phyloP scores from a whole-genome alignment of 164 flowering plant genomes.

The Liriodendron chinense region DNA sequence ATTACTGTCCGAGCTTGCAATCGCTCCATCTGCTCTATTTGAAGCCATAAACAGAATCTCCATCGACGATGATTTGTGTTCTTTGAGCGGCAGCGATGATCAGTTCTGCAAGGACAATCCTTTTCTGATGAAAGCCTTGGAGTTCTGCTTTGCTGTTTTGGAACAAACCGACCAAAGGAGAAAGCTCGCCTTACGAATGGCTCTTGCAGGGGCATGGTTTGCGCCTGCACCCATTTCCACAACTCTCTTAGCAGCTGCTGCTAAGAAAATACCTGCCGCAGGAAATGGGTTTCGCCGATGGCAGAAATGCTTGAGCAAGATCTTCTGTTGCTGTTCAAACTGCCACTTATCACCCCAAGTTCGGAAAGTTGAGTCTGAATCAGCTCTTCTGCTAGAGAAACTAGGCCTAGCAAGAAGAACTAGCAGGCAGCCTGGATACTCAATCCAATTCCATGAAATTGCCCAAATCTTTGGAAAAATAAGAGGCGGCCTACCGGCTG shows the following conservation, averaged over 20 bases:
- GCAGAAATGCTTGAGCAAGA: conserved; percentile 37
- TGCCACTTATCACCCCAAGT: conserved; percentile 39
- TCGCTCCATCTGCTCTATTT: conserved; percentile 62
- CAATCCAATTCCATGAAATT: conserved; percentile 71
- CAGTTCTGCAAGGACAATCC: conserved; percentile 59
- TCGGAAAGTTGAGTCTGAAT: conserved; percentile 62
- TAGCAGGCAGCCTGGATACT: conserved; percentile 39
- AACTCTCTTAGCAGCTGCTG: conserved; percentile 59
- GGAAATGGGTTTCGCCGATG: conserved; percentile 42
- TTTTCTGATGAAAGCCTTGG: conserved; percentile 51
- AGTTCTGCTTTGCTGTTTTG: conserved; percentile 52
- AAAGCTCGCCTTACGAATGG: conserved; percentile 67
- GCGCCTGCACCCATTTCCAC: conserved; percentile 72
- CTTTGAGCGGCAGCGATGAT: conserved; percentile 38
- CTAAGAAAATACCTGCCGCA: conserved; percentile 43
- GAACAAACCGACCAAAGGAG: conserved; percentile 40
- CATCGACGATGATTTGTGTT: conserved; percentile 30
- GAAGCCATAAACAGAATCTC: conserved; percentile 56
- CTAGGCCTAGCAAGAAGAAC: conserved; percentile 70
- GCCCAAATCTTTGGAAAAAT: conserved; percentile 53
- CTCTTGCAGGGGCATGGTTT: conserved; percentile 83
- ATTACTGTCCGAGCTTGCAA: conserved; percentile 64
- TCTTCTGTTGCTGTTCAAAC: conserved; percentile 42
- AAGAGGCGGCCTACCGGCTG: conserved; percentile 47
- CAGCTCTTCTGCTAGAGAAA: conserved; percentile 61